Base-by-base conservation (phyloP, 2,329 filamentous ascomycete species). In the Pseudocercospora vitis region DNA sequence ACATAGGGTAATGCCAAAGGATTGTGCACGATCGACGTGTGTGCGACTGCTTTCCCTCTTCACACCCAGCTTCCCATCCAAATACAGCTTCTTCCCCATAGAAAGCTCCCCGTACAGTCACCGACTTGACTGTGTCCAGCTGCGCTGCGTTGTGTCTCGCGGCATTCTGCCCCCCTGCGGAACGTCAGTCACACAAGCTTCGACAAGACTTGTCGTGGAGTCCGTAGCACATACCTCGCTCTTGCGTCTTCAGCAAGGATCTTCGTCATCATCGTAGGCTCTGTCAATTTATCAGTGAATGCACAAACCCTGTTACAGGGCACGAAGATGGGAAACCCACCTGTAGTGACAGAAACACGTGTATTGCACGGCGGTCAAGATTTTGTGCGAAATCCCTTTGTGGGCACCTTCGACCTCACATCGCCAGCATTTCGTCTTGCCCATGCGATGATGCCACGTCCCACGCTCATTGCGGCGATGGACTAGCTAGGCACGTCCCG, bases 341-440 rank as follows among this genome's bases (percentile, higher is more conserved):
- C n/a, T n/a, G 45, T 65, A 65, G 45, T 61, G 58, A 53, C 62
- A 64, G 26, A 65, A 60, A 49, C 64, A 67, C 9, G 60, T 65
- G 51, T 63, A 67, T 45, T 59, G 53, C 57, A 64, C 11, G 14
- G 44, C 51, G 32, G 47, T 18, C 37, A 42, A 28, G 12, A 62
- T 16, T 37, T 52, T 58, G 18, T 31, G 46, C 57, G 56, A 31
- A 28, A 28, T 16, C 7, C 42, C 26, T 19, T 18, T 29, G 23
- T 16, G 42, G 1, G 42, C 31, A 8, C 42, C 39, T 3, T 57
- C 53, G 16, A 67, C 47, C 19, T 60, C 62, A 46, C 64, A 67
- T 9, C 60, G 54, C 64, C 63, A 67, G 53, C 64, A 67, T 29
- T 58, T 63, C 7, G 61, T 65, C 31, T 56, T 55, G 26, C 44